A percentile compares a stretch with the other conserved stretches of the same genome.
These are phyloP conservation scores for Linderniella brevidens DNA, from an alignment of 257 asterid genomes.

Conservation along the genomic window DNA sequence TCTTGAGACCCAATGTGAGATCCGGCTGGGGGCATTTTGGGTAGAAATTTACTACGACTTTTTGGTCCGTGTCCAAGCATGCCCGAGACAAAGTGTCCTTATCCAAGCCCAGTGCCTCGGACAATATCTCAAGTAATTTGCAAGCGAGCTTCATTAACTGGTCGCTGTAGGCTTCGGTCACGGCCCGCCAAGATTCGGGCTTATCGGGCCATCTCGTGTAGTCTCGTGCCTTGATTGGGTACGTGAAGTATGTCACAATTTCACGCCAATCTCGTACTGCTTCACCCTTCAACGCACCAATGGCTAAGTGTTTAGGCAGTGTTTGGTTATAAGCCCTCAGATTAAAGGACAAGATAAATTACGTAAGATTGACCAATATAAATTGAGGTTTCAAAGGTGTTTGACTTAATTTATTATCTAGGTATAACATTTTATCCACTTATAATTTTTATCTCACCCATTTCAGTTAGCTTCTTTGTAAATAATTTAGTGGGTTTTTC, in stretches of 20 bases:
- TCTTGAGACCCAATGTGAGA: conserved; percentile 56
- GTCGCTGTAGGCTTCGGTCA: conserved; percentile 38
- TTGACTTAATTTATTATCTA: too few relatives aligned
- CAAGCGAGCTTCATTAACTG: conserved; percentile 42
- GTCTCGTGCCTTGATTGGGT: conserved; percentile 52
- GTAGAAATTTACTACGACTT: conserved; percentile 69
- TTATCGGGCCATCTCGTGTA: conserved; percentile 71
- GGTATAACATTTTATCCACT: too few relatives aligned
- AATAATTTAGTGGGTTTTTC: too few relatives aligned
- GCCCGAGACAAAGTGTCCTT: conserved; percentile 55
- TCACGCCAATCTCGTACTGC: conserved; percentile 79
- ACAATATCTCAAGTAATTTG: conserved; percentile 35
- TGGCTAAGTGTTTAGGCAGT: neutral
- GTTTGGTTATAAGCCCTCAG: neutral
- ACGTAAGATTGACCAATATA: too few relatives aligned
- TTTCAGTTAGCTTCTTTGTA: too few relatives aligned
- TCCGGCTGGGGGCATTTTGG: conserved; percentile 84
- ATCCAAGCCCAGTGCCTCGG: conserved; percentile 69
- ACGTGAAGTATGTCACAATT: conserved; percentile 59
- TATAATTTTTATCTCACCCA: too few relatives aligned
- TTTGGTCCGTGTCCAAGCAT: conserved; percentile 74
- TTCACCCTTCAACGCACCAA: conserved; percentile 41
- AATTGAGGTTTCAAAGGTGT: too few relatives aligned
- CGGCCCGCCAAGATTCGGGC: conserved; percentile 56
- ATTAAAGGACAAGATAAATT: too few relatives aligned